Evolutionary conservation across 805 yeast species (phyloP).

Genomic region (Suhomyces sp.): DNA sequence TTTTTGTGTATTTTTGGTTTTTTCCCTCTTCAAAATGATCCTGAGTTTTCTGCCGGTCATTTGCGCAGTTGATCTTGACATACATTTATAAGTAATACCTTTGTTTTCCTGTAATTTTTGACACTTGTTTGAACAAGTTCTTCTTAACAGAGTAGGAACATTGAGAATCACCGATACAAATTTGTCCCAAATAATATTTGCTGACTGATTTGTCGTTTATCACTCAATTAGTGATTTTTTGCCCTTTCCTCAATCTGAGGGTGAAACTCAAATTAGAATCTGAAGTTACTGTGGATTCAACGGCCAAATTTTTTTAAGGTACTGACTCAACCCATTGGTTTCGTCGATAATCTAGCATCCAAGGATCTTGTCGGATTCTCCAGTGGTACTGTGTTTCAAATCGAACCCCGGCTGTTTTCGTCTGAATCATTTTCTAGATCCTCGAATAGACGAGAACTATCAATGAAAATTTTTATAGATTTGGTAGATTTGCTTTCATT

Average conservation of each 20-base stretch:
- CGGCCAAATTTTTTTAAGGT: not conserved
- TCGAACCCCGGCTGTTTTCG: not conserved
- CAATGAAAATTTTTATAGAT: not conserved
- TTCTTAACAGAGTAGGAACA: not conserved
- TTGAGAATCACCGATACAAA: not conserved
- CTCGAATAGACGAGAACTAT: not conserved
- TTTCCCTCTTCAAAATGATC: conserved; percentile 1
- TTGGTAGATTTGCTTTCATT: not conserved
- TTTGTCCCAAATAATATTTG: not conserved
- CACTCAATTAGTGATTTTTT: not conserved
- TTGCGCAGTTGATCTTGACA: not conserved
- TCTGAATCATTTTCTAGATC: not conserved
- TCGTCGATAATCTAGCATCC: not conserved
- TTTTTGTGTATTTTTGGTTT: conserved; percentile 1
- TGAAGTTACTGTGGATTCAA: not conserved
- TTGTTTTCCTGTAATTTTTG: not conserved
- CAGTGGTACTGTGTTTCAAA: not conserved
- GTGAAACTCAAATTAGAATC: not conserved
- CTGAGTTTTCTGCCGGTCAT: conserved; percentile 5
- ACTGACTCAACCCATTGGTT: not conserved
- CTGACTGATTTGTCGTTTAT: not conserved
- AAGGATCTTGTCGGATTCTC: not conserved
- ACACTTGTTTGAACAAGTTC: not conserved
- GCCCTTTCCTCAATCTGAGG: not conserved
- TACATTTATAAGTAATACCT: not conserved